These are phyloP conservation scores for Apiospora malaysiana DNA, from an alignment of 2,329 filamentous ascomycete species.

Conservation along the genomic window DNA sequence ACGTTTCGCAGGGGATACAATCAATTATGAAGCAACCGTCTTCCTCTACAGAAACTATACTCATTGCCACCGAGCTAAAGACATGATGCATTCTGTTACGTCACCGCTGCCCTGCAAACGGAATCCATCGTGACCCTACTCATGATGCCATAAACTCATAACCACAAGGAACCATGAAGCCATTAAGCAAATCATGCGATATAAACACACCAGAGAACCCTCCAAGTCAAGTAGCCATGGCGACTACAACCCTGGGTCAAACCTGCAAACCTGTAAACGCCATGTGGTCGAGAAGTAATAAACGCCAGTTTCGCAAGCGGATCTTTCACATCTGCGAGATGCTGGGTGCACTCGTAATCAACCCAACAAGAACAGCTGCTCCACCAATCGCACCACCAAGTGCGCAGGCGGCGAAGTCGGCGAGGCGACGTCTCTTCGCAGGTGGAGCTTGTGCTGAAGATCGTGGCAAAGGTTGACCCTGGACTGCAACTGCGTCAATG, in stretches of 20 bases:
- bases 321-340: slow-evolving; percentile 16
- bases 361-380: slow-evolving; percentile 32
- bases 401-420: slow-evolving; percentile 37
- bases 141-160: slow-evolving; percentile 17
- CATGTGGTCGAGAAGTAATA: neutral
- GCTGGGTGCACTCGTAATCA: slow-evolving; percentile 26
- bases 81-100: neutral
- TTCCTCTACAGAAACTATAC: neutral
- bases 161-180: slow-evolving; percentile 6
- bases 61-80: neutral
- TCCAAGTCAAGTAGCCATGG: neutral
- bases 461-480: slow-evolving; percentile 20
- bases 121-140: slow-evolving; percentile 12
- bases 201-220: neutral
- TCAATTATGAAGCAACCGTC: neutral
- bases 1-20: neutral
- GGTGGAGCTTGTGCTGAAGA: slow-evolving; percentile 28
- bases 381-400: slow-evolving; percentile 35
- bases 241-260: neutral
- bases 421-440: slow-evolving; percentile 38
- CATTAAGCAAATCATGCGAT: neutral
- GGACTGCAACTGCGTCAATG: neutral
- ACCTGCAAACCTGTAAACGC: neutral
- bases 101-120: neutral
- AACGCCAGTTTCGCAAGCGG: neutral